Base-by-base conservation (phyloP, 805 yeast genomes). In the Candida coquimbonensis region DNA sequence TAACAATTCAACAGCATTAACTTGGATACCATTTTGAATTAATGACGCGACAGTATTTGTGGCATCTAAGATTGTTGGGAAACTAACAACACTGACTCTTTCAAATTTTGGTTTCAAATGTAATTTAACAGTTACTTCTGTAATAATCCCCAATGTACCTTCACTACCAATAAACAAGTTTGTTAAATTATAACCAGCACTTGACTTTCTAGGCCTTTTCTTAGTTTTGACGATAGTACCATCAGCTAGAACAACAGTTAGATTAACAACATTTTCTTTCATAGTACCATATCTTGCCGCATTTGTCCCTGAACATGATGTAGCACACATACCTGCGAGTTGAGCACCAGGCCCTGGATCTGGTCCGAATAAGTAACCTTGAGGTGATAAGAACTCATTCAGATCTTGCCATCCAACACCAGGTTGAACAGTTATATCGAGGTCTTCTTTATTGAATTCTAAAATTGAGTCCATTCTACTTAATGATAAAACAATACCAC, bases 341-440 rank as follows among this genome's bases (percentile, higher is more conserved):
- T 80, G 71, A 2, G 91, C 93, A 39, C 88, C 87, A 16, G 91
- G 89, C 37, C 89, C 89, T 1, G 79, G 79, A 59, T 84, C 91
- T 12, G 85, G 83, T 1, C 91, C 93, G 53, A 86, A 77, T 60
- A 86, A 57, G 24, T 80, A 63, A 0, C 76, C 75, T 39, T 73
- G 62, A 3, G 71, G 72, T 12, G 56, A 62, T 40, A 81, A 60
- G 44, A 63, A 73, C 24, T 75, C 78, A 48, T 75, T 76, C 47
- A 85, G 65, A 32, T 78, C 80, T 61, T 80, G 83, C 90, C 93
- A 85, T 4, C 84, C 84, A 9, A 86, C 80, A 26, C 90, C 90
- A 1, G 89, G 85, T 54, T 84, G 84, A 0, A 85, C 87, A 6
- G 74, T 75, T 21, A 82, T 74, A 58, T 85, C 93, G 53, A 85